Evolutionary conservation across 2,329 filamentous ascomycete species (phyloP), one percentile per base, ranked within the genome.

Genomic region (Penicillium sp.): DNA sequence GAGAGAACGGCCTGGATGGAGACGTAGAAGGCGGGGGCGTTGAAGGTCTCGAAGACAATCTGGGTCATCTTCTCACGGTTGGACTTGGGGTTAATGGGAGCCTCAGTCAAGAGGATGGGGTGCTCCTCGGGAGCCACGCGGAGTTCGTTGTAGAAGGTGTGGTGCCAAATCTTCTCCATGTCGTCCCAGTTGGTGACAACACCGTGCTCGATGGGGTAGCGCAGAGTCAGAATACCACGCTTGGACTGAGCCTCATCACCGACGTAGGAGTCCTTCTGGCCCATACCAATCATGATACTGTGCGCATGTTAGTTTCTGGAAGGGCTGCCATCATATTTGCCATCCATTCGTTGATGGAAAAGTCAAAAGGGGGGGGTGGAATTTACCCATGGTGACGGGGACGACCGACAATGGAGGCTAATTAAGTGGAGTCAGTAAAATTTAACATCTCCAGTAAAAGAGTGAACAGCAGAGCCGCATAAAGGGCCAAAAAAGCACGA

Each of bases 1-100:
- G 94, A 99, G 71, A 99, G 86, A 65, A 99, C 94, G 76, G 94
- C 94, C 86, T 97, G 93, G 80, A 99, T 99, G 74, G 94, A 97
- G 84, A 99, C 94, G 86, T 99, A 99, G 87, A 99, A 97, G 70
- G 94, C 94, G 69, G 94, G 94, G 72, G 94, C 93, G 84, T 99
- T 97, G 88, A 99, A 99, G 71, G 94, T 99, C 87, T 99, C 94
- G 84, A 99, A 99, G 78, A 99, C 92, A 67, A 99, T 99, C 84
- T 99, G 94, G 70, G 94, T 97, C 94, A 99, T 99, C 91, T 99
- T 99, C 86, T 99, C 94, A 87, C 94, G 90, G 86, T 99, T 99
- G 84, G 90, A 95, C 87, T 97, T 97, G 79, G 94, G 94, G 88
- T 99, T 99, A 88, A 99, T 97, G 69, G 94, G 94, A 71, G 94